These are phyloP conservation scores for Dryas drummondii DNA, from an alignment of 306 rosid genomes.

Conservation along the genomic window DNA sequence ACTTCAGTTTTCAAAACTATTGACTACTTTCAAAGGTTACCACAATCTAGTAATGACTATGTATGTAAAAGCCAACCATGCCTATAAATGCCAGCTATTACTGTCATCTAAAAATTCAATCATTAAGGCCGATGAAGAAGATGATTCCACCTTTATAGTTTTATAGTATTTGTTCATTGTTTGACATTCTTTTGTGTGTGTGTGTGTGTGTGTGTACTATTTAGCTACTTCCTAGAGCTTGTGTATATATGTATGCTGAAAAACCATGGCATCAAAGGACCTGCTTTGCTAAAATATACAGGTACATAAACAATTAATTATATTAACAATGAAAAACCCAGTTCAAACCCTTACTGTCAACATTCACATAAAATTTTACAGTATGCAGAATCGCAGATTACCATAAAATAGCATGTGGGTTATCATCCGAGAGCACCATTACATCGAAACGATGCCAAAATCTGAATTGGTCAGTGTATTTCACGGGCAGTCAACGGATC, in stretches of 20 bases:
- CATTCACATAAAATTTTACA: background rate
- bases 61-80: background rate
- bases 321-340: background rate
- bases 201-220: background rate
- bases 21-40: background rate
- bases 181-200: background rate
- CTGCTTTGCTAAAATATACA: background rate
- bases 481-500: conserved; percentile 19
- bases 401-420: background rate
- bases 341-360: background rate
- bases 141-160: background rate
- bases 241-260: background rate
- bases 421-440: background rate
- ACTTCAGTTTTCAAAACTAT: conserved; percentile 1
- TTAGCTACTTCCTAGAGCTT: background rate
- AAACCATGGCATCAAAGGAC: background rate
- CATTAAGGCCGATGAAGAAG: background rate
- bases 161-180: background rate
- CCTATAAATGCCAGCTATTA: background rate
- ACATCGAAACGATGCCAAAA: background rate
- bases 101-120: background rate
- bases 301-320: background rate
- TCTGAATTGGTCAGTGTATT: background rate
- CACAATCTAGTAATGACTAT: background rate
- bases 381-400: background rate